These are phyloP conservation scores for Platismatia glauca DNA, from an alignment of 495 filamentous ascomycete genomes.

Conservation along the genomic window DNA sequence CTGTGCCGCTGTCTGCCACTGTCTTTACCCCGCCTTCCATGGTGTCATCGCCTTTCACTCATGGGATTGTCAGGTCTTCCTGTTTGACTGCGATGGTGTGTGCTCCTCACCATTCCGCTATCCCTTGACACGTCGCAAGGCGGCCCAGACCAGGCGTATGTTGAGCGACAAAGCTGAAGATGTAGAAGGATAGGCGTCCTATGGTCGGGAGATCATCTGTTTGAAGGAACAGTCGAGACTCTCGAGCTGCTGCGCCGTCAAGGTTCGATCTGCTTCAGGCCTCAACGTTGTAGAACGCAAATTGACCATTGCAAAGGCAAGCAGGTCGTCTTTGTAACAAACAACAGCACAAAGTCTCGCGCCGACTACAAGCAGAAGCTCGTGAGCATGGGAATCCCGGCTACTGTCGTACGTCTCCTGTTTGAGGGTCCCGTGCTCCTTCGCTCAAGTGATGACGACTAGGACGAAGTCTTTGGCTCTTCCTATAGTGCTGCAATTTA, in stretches of 20 bases:
- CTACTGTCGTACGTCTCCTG: conserved; percentile 43
- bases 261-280: conserved; percentile 44
- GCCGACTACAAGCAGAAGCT: conserved; percentile 88
- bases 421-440: neutral
- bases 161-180: conserved; percentile 27
- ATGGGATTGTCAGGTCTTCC: conserved; percentile 57
- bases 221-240: conserved; percentile 74
- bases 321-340: conserved; percentile 91
- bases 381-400: conserved; percentile 69
- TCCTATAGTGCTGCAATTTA: conserved; percentile 93
- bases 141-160: neutral
- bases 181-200: conserved; percentile 64
- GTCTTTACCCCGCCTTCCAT: neutral
- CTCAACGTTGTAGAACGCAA: neutral
- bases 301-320: conserved; percentile 52
- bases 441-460: neutral
- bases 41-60: conserved; percentile 2
- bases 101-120: conserved; percentile 7
- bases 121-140: neutral
- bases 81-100: conserved; percentile 96
- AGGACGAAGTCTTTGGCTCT: conserved; percentile 94
- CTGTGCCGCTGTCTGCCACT: neutral
- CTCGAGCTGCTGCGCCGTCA: conserved; percentile 67
- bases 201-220: conserved; percentile 88
- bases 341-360: conserved; percentile 96